phyloP scores from a whole-genome alignment of 2,329 filamentous ascomycete genomes.

The Xylariaceae sp. region DNA sequence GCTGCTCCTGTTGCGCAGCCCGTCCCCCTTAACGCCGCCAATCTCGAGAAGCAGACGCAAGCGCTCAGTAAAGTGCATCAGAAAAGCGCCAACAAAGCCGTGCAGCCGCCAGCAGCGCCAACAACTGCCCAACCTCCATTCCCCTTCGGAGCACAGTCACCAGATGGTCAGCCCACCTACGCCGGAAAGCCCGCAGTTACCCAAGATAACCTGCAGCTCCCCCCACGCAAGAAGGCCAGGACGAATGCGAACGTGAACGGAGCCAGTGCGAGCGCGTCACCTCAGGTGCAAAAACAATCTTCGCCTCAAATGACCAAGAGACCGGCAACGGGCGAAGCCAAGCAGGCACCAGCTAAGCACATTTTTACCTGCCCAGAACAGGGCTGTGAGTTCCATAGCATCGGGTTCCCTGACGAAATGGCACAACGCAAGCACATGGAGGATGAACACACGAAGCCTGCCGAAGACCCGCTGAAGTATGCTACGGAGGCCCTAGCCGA shows the following conservation, averaged over 20 bases:
- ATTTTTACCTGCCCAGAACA: conserved; percentile 47
- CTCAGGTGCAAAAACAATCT: conserved; percentile 41
- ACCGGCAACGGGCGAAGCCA: conserved; percentile 26
- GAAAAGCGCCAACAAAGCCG: conserved; percentile 40
- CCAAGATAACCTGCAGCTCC: conserved; percentile 49
- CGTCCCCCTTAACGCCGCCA: conserved; percentile 40
- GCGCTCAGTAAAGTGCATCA: conserved; percentile 43
- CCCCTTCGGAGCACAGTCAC: conserved; percentile 49
- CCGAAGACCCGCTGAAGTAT: conserved; percentile 50
- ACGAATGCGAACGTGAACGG: conserved; percentile 36
- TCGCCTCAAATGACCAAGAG: conserved; percentile 43
- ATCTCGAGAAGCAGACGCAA: conserved; percentile 48
- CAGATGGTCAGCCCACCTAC: conserved; percentile 55
- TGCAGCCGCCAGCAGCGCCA: conserved; percentile 50
- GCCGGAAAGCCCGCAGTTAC: conserved; percentile 48
- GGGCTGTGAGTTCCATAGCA: conserved; percentile 47
- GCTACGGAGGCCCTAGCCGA: conserved; percentile 44
- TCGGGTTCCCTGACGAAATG: conserved; percentile 51
- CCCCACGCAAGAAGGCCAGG: conserved; percentile 52
- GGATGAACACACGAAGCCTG: conserved; percentile 55
- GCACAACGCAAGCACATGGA: conserved; percentile 47
- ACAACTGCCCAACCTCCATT: conserved; percentile 54
- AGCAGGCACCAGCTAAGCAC: conserved; percentile 34
- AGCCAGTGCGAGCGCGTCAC: conserved; percentile 40
- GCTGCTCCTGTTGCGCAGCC: conserved; percentile 30